These are phyloP conservation scores for Alternaria gaisen DNA, from an alignment of 2,329 filamentous ascomycete species.

Conservation along the genomic window DNA sequence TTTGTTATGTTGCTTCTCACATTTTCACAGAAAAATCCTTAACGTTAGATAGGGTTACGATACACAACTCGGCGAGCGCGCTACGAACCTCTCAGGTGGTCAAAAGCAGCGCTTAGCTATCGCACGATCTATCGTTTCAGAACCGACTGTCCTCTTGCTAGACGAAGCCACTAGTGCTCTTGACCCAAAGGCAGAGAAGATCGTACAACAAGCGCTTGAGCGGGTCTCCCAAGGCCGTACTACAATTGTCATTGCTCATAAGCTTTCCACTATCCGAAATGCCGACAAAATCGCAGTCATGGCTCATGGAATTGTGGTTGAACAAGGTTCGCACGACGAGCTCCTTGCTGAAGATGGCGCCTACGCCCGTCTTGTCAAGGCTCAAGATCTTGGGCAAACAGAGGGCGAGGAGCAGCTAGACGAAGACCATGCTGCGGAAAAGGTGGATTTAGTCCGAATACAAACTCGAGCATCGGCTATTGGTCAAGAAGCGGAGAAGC, in stretches of 20 bases:
- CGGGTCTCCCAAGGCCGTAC: constrained; percentile 84
- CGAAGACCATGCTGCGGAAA: constrained; percentile 29
- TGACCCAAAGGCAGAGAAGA: constrained; percentile 91
- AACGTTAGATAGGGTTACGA: constrained; percentile 79
- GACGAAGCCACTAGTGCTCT: constrained; percentile 88
- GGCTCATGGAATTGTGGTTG: constrained; percentile 79
- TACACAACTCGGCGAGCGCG: constrained; percentile 90
- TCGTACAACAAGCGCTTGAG: constrained; percentile 92
- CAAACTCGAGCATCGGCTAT: constrained; percentile 40
- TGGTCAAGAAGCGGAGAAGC: constrained; percentile 28
- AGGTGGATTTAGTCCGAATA: constrained; percentile 35
- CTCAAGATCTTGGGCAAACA: constrained; percentile 56
- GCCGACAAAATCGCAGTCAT: constrained; percentile 97
- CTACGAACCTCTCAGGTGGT: constrained; percentile 88
- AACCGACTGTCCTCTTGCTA: constrained; percentile 87
- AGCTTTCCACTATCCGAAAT: constrained; percentile 89
- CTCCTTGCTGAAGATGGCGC: constrained; percentile 77
- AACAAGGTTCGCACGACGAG: constrained; percentile 87
- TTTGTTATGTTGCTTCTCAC: constrained; percentile 24
- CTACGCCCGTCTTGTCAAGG: constrained; percentile 73
- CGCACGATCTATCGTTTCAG: constrained; percentile 84
- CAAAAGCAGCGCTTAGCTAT: constrained; percentile 97
- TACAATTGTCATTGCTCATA: constrained; percentile 95
- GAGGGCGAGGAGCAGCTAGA: constrained; percentile 26
- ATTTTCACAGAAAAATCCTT: neutral